phyloP scores from a whole-genome alignment of 495 filamentous ascomycete genomes.

The Neurospora discreta region DNA sequence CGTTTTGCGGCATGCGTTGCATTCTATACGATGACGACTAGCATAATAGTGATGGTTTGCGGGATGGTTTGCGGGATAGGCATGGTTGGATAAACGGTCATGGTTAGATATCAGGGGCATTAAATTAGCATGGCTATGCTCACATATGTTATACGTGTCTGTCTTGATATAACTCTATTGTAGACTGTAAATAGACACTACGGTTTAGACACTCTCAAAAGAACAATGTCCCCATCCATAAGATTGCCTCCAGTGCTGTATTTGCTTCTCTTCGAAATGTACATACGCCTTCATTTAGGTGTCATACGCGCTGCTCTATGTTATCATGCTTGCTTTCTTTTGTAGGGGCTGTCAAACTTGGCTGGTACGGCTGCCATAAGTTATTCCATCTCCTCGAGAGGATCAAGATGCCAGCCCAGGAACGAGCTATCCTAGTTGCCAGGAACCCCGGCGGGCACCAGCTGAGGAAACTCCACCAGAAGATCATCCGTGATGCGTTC shows the following conservation, averaged over 20 bases:
- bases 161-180: background rate
- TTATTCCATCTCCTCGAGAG: background rate
- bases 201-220: background rate
- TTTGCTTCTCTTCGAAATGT: background rate
- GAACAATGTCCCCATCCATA: background rate
- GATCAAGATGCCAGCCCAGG: background rate
- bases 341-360: background rate
- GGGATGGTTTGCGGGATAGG: background rate
- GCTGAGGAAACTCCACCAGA: slow-evolving; percentile 55
- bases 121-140: background rate
- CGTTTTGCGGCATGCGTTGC: background rate
- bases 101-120: background rate
- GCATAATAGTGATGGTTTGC: background rate
- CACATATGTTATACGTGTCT: background rate
- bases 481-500: slow-evolving; percentile 72
- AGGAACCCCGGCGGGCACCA: slow-evolving; percentile 16
- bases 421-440: background rate
- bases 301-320: background rate
- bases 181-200: background rate
- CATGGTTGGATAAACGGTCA: background rate
- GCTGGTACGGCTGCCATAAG: background rate
- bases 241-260: background rate
- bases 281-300: background rate
- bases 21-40: background rate
- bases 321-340: background rate